These are phyloP conservation scores for Cordyceps farinosa DNA, from an alignment of 2,329 filamentous ascomycete species.

Conservation along the genomic window DNA sequence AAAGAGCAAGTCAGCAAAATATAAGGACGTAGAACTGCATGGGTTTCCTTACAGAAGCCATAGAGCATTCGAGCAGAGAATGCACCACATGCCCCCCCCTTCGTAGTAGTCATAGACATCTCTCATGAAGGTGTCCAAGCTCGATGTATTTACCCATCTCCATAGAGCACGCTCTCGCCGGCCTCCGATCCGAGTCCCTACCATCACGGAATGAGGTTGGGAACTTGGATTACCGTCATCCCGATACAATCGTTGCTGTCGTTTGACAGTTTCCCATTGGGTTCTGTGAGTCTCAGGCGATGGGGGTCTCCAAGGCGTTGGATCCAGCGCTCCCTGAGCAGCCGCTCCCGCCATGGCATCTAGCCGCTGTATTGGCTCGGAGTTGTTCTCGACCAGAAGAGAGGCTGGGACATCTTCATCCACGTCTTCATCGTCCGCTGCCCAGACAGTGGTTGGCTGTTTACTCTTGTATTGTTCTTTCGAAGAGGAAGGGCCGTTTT, in stretches of 20 bases:
- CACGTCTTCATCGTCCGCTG: conserved; percentile 44
- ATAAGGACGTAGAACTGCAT: not conserved
- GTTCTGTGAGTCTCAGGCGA: conserved; percentile 25
- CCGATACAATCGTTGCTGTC: conserved; percentile 48
- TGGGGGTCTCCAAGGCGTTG: not conserved
- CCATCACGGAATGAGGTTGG: conserved; percentile 16
- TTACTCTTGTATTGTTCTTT: not conserved
- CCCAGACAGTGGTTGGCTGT: conserved; percentile 21
- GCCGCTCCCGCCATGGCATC: not conserved
- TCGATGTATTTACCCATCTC: conserved; percentile 88
- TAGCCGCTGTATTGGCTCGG: conserved; percentile 21
- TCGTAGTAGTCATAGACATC: conserved; percentile 84
- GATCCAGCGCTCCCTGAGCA: not conserved
- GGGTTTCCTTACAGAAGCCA: conserved; percentile 63
- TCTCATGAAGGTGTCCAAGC: conserved; percentile 81
- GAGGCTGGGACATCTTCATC: conserved; percentile 64
- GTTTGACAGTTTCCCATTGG: conserved; percentile 54
- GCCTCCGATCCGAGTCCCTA: not conserved
- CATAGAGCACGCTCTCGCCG: conserved; percentile 72
- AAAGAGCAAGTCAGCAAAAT: conserved; percentile 7
- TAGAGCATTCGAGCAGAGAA: conserved; percentile 66
- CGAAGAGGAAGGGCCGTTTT: not conserved
- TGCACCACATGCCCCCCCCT: conserved; percentile 80
- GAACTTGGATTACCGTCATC: conserved; percentile 27
- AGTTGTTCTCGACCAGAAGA: conserved; percentile 55